phyloP scores from a whole-genome alignment of 1,284 basidiomycete species.

The Rhizopogon parksii region DNA sequence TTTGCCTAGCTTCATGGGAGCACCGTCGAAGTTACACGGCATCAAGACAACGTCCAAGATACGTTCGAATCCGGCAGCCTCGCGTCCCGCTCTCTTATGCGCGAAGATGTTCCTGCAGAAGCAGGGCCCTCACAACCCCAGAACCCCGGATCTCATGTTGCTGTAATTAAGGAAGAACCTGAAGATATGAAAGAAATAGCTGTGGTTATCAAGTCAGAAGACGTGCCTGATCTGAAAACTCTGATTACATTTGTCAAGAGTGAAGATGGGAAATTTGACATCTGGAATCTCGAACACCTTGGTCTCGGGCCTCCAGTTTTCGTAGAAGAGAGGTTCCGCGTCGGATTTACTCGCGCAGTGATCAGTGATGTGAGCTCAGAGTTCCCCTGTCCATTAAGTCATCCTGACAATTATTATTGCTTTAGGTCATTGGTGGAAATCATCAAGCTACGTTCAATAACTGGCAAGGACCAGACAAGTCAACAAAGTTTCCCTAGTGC shows the following conservation, averaged over 20 bases:
- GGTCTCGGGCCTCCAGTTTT: slow-evolving; percentile 7
- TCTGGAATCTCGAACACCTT: slow-evolving; percentile 6
- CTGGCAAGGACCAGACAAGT: background rate
- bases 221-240: background rate
- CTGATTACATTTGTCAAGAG: slow-evolving; percentile 3
- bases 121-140: background rate
- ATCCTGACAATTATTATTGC: background rate
- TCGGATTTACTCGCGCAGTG: slow-evolving; percentile 3
- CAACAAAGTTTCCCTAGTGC: slow-evolving; percentile 4
- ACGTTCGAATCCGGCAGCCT: background rate
- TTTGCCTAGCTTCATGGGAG: background rate
- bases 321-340: background rate
- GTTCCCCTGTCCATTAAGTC: background rate
- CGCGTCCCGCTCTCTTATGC: background rate
- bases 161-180: background rate
- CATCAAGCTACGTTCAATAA: slow-evolving; percentile 2
- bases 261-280: slow-evolving; percentile 7
- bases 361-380: slow-evolving; percentile 1
- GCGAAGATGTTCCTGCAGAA: background rate
- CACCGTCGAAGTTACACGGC: background rate
- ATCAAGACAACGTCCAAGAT: background rate
- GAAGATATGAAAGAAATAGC: background rate
- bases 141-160: background rate
- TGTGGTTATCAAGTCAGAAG: slow-evolving; percentile 5
- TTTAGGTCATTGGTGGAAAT: slow-evolving; percentile 5